Evolutionary conservation across 805 yeast species (phyloP), one percentile per base, ranked within the genome.

Genomic region (Candida vaughaniae): DNA sequence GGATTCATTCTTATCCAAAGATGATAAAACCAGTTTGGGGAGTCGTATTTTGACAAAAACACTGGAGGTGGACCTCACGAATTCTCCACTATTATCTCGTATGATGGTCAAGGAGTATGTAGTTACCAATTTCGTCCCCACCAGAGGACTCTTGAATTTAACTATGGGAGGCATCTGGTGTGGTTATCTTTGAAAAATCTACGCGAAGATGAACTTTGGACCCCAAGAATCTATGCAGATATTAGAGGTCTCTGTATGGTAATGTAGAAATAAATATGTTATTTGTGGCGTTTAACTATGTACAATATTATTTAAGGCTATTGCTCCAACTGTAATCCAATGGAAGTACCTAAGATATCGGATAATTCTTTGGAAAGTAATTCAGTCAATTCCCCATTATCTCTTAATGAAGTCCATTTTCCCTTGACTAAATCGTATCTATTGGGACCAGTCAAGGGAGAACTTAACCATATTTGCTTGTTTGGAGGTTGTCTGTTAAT

Each of bases 401-500:
- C 95, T 46, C 98, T 74, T 38, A 84, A 57, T 9, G 90, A 82
- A 9, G 80, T 63, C 99, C 99, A 93, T 38, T 71, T 66, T 3
- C 85, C 85, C 28, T 77, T 73, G 29, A 84, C 70, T 44, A 75
- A 77, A 57, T 93, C 98, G 42, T 55, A 62, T 38, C 73, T 52
- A 54, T 89, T 88, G 5, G 99, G 99, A 0, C 99, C 99, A 6
- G 95, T 84, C 3, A 88, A 55, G 0, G 99, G 99, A 29, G 95
- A 85, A 41, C 95, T 79, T 36, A 91, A 71, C 99, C 99, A 93
- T 20, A 93, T 83, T 59, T 93, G 99, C 62, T 86, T 84, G 63
- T 89, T 93, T 3, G 99, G 97, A 1, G 99, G 99, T 62, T 93
- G 98, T 55, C 89, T 91, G 66, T 93, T 93, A 55, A 93, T 82